Percentiles rank a stretch among this genome's conserved stretches.
These are phyloP conservation scores for Liquidambar formosana DNA, from an alignment of 164 flowering plant species.

Conservation along the genomic window DNA sequence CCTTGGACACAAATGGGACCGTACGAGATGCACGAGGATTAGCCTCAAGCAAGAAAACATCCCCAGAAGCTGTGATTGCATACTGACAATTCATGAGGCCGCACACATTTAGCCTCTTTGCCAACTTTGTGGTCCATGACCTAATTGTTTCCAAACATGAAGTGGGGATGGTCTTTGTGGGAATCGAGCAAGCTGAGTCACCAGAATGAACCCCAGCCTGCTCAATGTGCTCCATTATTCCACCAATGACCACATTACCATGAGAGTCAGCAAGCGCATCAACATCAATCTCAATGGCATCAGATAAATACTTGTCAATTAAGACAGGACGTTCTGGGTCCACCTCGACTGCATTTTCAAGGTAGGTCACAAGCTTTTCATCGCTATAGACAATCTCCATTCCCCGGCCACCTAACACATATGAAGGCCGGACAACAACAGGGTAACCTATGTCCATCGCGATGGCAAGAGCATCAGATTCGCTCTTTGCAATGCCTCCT, in stretches of 20 bases:
- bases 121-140: conserved; percentile 78
- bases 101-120: conserved; percentile 74
- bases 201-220: conserved; percentile 98
- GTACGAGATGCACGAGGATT: conserved; percentile 96
- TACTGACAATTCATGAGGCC: conserved; percentile 99
- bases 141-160: conserved; percentile 74
- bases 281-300: conserved; percentile 90
- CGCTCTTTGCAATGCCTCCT: conserved; percentile 89
- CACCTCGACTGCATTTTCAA: conserved; percentile 78
- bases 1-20: conserved; percentile 94
- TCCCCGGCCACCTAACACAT: conserved; percentile 90
- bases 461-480: conserved; percentile 72
- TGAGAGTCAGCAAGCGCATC: conserved; percentile 80
- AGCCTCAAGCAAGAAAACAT: conserved; percentile 87
- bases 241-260: conserved; percentile 93
- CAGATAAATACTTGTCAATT: conserved; percentile 85
- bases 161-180: conserved; percentile 71
- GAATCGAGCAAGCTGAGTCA: conserved; percentile 87
- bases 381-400: conserved; percentile 91
- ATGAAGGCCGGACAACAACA: conserved; percentile 87
- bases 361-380: conserved; percentile 67
- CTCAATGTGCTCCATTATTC: conserved; percentile 98
- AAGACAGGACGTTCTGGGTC: conserved; percentile 85
- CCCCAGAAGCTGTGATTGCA: conserved; percentile 76
- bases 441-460: conserved; percentile 79